phyloP scores from a whole-genome alignment of 2,329 filamentous ascomycete genomes.

The Ceratocystiopsis sp. region DNA sequence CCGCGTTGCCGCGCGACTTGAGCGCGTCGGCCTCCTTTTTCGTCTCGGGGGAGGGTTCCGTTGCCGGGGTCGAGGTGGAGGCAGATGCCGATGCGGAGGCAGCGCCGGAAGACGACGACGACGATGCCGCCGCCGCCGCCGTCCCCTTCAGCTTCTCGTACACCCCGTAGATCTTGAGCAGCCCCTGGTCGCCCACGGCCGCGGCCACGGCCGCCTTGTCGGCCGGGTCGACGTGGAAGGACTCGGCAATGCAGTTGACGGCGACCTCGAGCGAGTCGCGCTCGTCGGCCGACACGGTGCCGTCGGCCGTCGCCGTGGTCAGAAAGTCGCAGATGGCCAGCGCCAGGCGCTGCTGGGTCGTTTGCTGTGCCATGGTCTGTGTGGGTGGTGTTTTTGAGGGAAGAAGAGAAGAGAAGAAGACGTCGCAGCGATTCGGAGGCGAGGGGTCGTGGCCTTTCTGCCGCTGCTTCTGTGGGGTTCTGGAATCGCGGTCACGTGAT shows the following conservation, averaged over 20 bases:
- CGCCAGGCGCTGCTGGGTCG: slow-evolving; percentile 68
- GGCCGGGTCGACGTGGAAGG: slow-evolving; percentile 83
- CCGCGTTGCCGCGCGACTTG: slow-evolving; percentile 82
- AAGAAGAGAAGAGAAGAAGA: no score
- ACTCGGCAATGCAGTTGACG: slow-evolving; percentile 82
- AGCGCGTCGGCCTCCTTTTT: slow-evolving; percentile 74
- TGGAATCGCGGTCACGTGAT: no score
- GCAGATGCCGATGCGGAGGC: slow-evolving; percentile 20
- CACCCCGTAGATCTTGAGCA: slow-evolving; percentile 81
- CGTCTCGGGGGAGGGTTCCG: slow-evolving; percentile 20
- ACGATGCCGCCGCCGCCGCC: slow-evolving; percentile 17
- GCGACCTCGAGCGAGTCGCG: slow-evolving; percentile 89
- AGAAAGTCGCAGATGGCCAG: slow-evolving; percentile 97
- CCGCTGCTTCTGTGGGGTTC: no score
- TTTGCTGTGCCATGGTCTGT: slow-evolving; percentile 6
- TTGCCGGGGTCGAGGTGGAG: slow-evolving; percentile 8
- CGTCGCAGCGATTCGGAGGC: no score
- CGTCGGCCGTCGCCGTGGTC: slow-evolving; percentile 65
- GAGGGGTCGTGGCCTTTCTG: no score
- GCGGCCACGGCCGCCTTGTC: slow-evolving; percentile 56
- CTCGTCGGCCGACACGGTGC: slow-evolving; percentile 75
- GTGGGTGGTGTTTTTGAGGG: no score
- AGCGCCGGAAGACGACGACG: slow-evolving; percentile 23
- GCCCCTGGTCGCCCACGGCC: slow-evolving; percentile 71
- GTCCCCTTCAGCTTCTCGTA: slow-evolving; percentile 81